Base-by-base conservation (phyloP, 1,284 basidiomycete species). In the Naganishia sp. region DNA sequence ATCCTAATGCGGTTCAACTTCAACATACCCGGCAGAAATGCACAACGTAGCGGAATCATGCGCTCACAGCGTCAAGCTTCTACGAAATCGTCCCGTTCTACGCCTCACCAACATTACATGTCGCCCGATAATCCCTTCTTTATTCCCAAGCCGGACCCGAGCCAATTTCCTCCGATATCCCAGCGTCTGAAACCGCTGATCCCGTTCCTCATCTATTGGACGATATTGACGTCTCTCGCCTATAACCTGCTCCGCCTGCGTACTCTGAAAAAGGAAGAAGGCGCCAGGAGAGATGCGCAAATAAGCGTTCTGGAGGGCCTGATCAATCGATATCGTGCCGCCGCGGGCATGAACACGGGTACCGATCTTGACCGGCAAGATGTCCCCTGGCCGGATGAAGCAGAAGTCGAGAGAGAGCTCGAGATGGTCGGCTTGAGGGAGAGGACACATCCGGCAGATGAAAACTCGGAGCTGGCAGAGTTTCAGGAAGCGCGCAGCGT, bases 391-490 rank as follows among this genome's bases (percentile, higher is more conserved):
- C 49, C 47, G n/a, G 60, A 64, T 21, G 73, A 76, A 46, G 68
- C 67, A 6, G 75, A 79, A 61, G 72, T 80, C 43, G 71, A 76
- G 63, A 70, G 75, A 42, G 76, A 76, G 67, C 70, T 81, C 63
- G 76, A 78, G 71, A 77, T 79, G 75, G 78, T 79, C 11, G 79
- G 76, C 2, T 67, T 80, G 65, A 70, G 77, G 49, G 73, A 76
- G 52, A 62, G 76, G 43, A 61, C 32, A 25, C 39, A 53, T 35
- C 13, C 31, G 13, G 41, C 41, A 13, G 61, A 53, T 25, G 50
- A 17, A 13, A 25, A 25, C 7, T n/a, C 13, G 3, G 39, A 41
- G 10, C 28, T 52, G 1, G 63, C 46, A 25, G 71, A 68, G n/a
- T 45, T 74, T 52, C 62, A 55, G 31, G 75, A 74, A 67, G 67